Conservation (phyloP, 345 rosid genomes). For the Angophora floribunda region DNA sequence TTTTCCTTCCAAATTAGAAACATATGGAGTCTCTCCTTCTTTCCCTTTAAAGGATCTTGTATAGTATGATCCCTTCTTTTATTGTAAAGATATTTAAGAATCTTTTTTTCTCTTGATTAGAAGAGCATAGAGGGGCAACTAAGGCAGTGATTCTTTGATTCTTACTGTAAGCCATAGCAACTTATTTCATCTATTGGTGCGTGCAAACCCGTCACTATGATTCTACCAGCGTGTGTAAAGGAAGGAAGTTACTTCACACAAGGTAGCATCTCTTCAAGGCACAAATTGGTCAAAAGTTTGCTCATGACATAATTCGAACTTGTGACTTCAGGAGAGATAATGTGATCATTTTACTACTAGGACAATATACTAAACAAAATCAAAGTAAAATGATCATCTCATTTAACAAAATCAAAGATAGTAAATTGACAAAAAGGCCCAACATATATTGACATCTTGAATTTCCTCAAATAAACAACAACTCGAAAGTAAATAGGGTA, state of each 20-base stretch:
- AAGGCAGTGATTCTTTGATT: neutral
- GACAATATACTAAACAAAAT: neutral
- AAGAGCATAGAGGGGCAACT: neutral
- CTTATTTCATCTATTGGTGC: neutral
- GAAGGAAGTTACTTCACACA: neutral
- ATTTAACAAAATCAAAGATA: neutral
- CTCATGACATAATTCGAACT: neutral
- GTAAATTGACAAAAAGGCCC: neutral
- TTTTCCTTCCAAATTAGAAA: neutral
- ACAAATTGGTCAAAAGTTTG: neutral
- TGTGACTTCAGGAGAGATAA: neutral
- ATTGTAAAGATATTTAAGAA: neutral
- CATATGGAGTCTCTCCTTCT: neutral
- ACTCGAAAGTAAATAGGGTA: no score
- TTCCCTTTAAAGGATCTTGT: neutral
- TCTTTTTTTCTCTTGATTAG: neutral
- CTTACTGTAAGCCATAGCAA: neutral
- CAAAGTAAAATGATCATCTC: neutral
- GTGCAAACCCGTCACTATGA: rapidly evolving
- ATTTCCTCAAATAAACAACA: neutral
- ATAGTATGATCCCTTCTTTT: neutral
- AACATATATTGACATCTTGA: neutral
- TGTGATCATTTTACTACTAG: no score
- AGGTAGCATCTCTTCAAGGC: neutral
- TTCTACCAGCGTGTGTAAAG: neutral